A percentile compares a stretch with the other conserved stretches of the same genome.
Evolutionary conservation across 306 rosid species (phyloP).

Genomic region (Luffa acutangula): DNA sequence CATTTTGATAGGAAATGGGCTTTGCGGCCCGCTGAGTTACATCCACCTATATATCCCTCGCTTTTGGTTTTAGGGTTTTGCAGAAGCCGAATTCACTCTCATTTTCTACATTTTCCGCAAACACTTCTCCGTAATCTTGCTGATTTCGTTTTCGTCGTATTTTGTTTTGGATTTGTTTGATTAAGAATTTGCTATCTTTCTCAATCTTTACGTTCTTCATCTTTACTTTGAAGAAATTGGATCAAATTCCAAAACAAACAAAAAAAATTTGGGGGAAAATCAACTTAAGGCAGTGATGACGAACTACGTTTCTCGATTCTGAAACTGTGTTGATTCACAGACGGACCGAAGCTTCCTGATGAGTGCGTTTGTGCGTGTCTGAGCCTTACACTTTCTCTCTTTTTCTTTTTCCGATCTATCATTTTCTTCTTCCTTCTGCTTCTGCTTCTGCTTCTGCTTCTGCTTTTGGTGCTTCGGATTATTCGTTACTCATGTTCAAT

Average conservation of each 20-base stretch:
- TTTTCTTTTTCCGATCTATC: background rate
- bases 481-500: no score
- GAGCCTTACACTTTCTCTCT: slow-evolving; percentile 33
- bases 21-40: background rate
- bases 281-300: slow-evolving; percentile 41
- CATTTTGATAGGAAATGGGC: background rate
- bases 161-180: background rate
- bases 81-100: background rate
- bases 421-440: background rate
- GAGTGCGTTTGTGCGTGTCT: slow-evolving; percentile 75
- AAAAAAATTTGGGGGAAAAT: background rate
- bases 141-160: background rate
- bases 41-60: background rate
- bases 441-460: background rate
- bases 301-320: slow-evolving; percentile 53
- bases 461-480: background rate
- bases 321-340: slow-evolving; percentile 24
- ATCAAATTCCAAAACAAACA: background rate
- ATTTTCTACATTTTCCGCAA: background rate
- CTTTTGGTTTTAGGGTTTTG: background rate
- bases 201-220: background rate
- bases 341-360: slow-evolving; percentile 25
- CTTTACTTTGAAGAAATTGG: background rate
- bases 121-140: background rate
- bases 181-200: background rate